Percentiles rank a stretch among this genome's conserved stretches.
phyloP scores from a whole-genome alignment of 495 filamentous ascomycete species.

The Sphaerosporella brunnea region DNA sequence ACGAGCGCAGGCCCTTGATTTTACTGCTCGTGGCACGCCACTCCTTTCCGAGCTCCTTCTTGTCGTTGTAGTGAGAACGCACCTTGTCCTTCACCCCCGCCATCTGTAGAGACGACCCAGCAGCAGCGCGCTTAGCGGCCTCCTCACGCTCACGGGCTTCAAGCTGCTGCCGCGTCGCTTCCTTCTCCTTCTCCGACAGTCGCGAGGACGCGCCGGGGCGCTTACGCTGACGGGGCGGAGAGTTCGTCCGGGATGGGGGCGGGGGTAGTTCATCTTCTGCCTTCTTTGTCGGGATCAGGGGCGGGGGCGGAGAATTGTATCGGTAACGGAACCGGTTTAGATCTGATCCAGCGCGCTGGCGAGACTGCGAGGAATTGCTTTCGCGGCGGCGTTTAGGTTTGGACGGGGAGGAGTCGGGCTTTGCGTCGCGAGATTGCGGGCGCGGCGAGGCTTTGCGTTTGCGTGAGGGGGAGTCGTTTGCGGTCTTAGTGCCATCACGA shows the following conservation, averaged over 20 bases:
- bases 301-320: constrained; percentile 18
- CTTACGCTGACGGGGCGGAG: constrained; percentile 53
- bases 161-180: constrained; percentile 45
- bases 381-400: neutral
- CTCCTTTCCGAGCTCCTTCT: constrained; percentile 75
- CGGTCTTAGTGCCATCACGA: too few relatives aligned
- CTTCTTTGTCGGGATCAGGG: constrained; percentile 6
- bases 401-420: neutral
- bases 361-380: neutral
- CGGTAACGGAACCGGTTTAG: too few relatives aligned
- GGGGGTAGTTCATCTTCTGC: constrained; percentile 24
- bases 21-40: constrained; percentile 88
- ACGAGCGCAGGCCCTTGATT: constrained; percentile 83
- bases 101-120: neutral
- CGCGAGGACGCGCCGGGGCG: constrained; percentile 69
- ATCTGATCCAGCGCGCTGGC: too few relatives aligned
- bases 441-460: constrained; percentile 5
- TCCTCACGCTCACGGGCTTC: constrained; percentile 32
- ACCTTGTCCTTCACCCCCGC: constrained; percentile 66
- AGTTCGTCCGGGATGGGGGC: constrained; percentile 17
- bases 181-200: constrained; percentile 50
- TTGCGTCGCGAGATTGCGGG: neutral
- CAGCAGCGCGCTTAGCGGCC: neutral
- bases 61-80: constrained; percentile 86
- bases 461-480: constrained; percentile 2